phyloP scores from a whole-genome alignment of 2,329 filamentous ascomycete species.

The Myriosclerotinia scirpicola region DNA sequence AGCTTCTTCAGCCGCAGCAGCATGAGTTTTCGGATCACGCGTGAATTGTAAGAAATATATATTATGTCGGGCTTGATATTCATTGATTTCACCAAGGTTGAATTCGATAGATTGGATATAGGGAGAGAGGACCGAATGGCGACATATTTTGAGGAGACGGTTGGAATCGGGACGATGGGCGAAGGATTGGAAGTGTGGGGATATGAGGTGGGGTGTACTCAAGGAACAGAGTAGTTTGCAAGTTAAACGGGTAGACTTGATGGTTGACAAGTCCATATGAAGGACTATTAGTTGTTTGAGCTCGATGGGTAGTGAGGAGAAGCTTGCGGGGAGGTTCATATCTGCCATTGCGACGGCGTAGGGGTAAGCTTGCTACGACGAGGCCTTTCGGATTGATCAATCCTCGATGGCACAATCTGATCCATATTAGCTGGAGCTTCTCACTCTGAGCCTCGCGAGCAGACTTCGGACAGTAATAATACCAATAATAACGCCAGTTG shows the following conservation, averaged over 20 bases:
- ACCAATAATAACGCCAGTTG: not conserved
- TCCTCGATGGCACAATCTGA: not conserved
- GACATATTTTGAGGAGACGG: constrained; percentile 30
- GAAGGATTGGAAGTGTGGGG: constrained; percentile 25
- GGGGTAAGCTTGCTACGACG: not conserved
- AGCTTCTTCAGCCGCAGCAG: constrained; percentile 30
- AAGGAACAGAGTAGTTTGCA: constrained; percentile 9
- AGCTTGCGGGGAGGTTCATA: not conserved
- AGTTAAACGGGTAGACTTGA: constrained; percentile 17
- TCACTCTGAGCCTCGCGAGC: not conserved
- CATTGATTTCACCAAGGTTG: constrained; percentile 37
- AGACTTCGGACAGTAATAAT: not conserved
- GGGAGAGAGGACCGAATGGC: constrained; percentile 32
- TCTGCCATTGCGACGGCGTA: constrained; percentile 1
- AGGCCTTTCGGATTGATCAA: not conserved
- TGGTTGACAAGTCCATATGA: constrained; percentile 5
- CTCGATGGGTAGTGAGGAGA: constrained; percentile 14
- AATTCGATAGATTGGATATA: constrained; percentile 29
- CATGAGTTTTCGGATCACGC: constrained; percentile 34
- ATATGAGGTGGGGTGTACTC: constrained; percentile 27
- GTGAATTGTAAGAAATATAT: constrained; percentile 36
- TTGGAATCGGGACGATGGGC: constrained; percentile 29
- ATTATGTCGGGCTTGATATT: constrained; percentile 39
- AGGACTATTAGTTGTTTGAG: not conserved
- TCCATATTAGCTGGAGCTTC: not conserved